phyloP scores from a whole-genome alignment of 140 eudicot genomes.

The Cichorium intybus region DNA sequence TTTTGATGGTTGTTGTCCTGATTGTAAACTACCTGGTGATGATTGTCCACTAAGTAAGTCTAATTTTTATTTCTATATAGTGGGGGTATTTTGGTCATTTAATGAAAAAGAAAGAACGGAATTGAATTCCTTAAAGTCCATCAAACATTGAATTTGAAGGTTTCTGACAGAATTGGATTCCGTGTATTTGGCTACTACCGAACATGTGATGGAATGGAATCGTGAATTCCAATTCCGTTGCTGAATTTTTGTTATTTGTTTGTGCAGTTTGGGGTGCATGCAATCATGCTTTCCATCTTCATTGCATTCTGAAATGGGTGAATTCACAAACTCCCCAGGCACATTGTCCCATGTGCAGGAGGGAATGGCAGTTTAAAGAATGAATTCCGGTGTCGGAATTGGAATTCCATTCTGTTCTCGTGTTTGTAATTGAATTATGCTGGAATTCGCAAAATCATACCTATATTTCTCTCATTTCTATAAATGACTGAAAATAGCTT shows the following conservation, averaged over 20 bases:
- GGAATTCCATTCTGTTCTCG: not conserved
- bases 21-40: constrained; percentile 92
- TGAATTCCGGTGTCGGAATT: constrained; percentile 20
- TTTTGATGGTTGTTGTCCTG: constrained; percentile 98
- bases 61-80: not conserved
- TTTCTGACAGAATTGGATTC: too few species aligned
- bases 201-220: not conserved
- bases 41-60: constrained; percentile 85
- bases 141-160: not conserved
- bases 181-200: not conserved
- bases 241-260: not conserved
- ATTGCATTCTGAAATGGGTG: constrained; percentile 98
- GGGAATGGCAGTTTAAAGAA: constrained; percentile 96
- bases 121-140: not conserved
- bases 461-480: not conserved
- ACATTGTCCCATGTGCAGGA: constrained; percentile 91
- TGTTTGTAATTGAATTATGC: not conserved
- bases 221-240: not conserved
- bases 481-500: not conserved
- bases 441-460: too few species aligned
- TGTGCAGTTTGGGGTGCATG: constrained; percentile 97
- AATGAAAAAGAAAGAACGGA: not conserved
- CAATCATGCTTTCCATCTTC: constrained; percentile 99
- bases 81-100: not conserved
- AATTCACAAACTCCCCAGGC: constrained; percentile 94